Conservation (phyloP, 2,329 filamentous ascomycete genomes). For the Phyllosticta citriasiana region DNA sequence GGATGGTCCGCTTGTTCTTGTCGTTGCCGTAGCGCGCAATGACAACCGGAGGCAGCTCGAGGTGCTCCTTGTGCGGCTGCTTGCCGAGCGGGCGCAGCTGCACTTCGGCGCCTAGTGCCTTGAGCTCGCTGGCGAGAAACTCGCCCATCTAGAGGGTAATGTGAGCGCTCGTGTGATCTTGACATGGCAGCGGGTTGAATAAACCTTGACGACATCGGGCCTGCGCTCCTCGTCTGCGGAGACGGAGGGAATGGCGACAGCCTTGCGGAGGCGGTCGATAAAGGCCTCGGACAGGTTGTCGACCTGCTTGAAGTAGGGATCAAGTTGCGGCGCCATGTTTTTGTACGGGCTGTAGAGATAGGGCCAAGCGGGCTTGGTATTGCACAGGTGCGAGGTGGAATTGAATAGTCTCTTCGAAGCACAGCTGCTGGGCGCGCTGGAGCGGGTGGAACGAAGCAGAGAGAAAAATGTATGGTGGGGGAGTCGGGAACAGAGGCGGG, state of each 20-base stretch:
- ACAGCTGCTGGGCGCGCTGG: neutral
- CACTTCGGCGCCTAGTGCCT: conserved; percentile 73
- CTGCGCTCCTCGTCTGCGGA: conserved; percentile 84
- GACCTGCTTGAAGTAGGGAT: conserved; percentile 88
- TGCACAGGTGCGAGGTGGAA: neutral
- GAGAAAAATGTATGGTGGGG: conserved; percentile 8
- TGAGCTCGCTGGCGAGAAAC: conserved; percentile 76
- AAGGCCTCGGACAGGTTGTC: conserved; percentile 70
- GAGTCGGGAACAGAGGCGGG: conserved; percentile 5
- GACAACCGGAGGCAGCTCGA: conserved; percentile 86
- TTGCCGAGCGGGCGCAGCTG: conserved; percentile 80
- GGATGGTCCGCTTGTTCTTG: conserved; percentile 83
- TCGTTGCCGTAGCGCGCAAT: conserved; percentile 88
- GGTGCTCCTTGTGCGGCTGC: conserved; percentile 81
- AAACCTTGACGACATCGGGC: conserved; percentile 74
- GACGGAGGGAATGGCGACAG: conserved; percentile 92
- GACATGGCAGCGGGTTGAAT: conserved; percentile 11
- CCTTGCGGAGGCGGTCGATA: conserved; percentile 81
- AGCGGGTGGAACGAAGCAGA: neutral
- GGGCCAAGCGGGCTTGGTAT: conserved; percentile 26
- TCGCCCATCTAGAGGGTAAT: conserved; percentile 61
- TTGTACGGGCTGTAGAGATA: conserved; percentile 37
- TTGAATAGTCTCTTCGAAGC: conserved; percentile 1
- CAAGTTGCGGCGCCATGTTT: conserved; percentile 89
- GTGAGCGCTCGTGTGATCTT: conserved; percentile 8